Evolutionary conservation across 2,329 filamentous ascomycete genomes (phyloP), one percentile per base, ranked within the genome.

Genomic region (Aureobasidium subglaciale): DNA sequence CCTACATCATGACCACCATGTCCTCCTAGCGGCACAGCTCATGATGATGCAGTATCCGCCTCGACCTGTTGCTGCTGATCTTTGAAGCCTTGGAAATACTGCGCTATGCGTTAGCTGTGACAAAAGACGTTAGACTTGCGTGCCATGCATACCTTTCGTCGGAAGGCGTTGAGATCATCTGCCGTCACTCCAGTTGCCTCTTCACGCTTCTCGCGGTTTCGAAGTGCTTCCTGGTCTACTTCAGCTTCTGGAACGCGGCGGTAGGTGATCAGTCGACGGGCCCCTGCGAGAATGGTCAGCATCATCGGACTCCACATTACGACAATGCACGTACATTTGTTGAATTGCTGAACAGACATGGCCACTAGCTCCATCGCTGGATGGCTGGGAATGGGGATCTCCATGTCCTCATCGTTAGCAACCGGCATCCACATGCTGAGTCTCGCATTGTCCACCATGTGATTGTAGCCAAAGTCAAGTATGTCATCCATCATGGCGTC

Each of bases 401-500:
- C 59, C 37, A 49, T 53, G 15, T 59, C 59, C 16, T 58, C 57
- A n/a, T 57, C 57, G 25, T 56, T 63, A 54, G 27, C 59, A 50
- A 55, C 62, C 56, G 48, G 58, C 40, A 50, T 61, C 58, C 40
- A 99, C 76, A 99, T 95, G 7, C 87, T 88, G 9, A 99, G 70
- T 25, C 93, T 79, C 0, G 90, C 93, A 59, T 83, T 73, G 52
- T 89, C 84, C 7, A 96, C 88, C 1, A 99, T 77, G 1, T 85
- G 88, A 11, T 81, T 76, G 1, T 84, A 80, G 5, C 90, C 85
- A 65, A 99, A 97, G 18, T 84, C 79, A 5, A 97, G 79, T 52
- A 99, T 90, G 68, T 97, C 90, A 64, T 90, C 85, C 18, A 96
- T 79, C 83, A 99, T 90, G 5, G 88, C 86, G 35, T 87, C 77